A percentile compares a stretch with the other conserved stretches of the same genome.
Conservation (phyloP, 306 rosid genomes). For the Vachellia pachyceras region DNA sequence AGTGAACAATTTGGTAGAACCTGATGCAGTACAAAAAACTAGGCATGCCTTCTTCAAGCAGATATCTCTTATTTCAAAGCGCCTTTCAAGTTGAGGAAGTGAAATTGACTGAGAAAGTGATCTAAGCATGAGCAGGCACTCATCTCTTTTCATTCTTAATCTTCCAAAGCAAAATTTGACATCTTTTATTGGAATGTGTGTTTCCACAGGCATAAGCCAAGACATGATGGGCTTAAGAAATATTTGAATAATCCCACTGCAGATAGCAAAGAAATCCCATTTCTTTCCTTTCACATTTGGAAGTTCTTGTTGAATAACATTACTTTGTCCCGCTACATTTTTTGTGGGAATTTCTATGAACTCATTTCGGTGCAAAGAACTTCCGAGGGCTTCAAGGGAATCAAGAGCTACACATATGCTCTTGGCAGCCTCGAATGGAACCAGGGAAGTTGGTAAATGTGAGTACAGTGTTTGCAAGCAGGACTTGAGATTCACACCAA, state of each 20-base stretch:
- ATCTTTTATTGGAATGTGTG: neutral
- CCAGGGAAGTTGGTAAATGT: slow-evolving; percentile 57
- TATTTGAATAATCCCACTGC: neutral
- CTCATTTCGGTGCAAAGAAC: neutral
- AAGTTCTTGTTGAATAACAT: neutral
- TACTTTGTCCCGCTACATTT: neutral
- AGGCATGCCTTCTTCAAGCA: slow-evolving; percentile 47
- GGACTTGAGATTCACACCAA: slow-evolving; percentile 22
- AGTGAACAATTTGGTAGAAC: slow-evolving; percentile 46
- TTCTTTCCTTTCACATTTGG: neutral
- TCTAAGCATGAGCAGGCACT: slow-evolving; percentile 23
- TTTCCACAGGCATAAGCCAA: neutral
- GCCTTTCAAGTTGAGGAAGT: neutral
- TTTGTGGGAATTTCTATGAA: neutral
- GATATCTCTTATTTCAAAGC: neutral
- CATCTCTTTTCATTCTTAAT: neutral
- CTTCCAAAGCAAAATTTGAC: slow-evolving; percentile 9
- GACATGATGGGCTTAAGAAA: neutral
- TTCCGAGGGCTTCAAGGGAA: slow-evolving; percentile 35
- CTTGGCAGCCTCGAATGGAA: slow-evolving; percentile 31
- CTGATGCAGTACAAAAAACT: slow-evolving; percentile 51
- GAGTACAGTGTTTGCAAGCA: slow-evolving; percentile 40
- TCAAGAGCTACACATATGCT: slow-evolving; percentile 33
- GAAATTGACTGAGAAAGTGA: slow-evolving; percentile 23
- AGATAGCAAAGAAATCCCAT: neutral